Percentiles rank a stretch among this genome's conserved stretches.
These are phyloP conservation scores for Penicillium sp. DNA, from an alignment of 2,329 filamentous ascomycete genomes.

Conservation along the genomic window DNA sequence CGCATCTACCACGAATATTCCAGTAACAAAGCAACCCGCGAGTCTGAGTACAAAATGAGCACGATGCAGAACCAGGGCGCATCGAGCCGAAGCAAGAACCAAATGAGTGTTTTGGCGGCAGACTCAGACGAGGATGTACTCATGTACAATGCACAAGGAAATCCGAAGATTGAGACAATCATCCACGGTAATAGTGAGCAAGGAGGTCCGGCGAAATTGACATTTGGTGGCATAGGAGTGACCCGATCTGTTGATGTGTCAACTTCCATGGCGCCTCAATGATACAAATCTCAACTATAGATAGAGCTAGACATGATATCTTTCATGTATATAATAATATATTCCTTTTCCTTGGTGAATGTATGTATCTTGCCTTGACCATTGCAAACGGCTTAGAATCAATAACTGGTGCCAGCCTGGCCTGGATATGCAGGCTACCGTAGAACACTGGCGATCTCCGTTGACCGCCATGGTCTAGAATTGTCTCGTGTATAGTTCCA, in stretches of 20 bases:
- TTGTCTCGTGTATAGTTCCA: too few species aligned
- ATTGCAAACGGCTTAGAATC: not conserved
- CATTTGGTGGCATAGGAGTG: conserved; percentile 23
- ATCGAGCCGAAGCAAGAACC: conserved; percentile 13
- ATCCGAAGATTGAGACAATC: conserved; percentile 28
- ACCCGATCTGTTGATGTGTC: conserved; percentile 31
- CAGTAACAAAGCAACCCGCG: conserved; percentile 18
- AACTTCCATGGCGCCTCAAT: conserved; percentile 15
- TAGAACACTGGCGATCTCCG: not conserved
- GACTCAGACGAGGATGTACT: conserved; percentile 29
- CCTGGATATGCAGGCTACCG: not conserved
- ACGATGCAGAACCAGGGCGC: conserved; percentile 16
- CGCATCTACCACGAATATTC: conserved; percentile 34
- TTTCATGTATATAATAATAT: not conserved
- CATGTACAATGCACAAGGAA: conserved; percentile 25
- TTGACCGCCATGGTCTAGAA: not conserved
- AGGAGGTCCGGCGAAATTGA: not conserved
- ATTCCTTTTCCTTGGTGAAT: too few species aligned
- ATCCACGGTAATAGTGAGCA: conserved; percentile 18
- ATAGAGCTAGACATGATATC: too few species aligned
- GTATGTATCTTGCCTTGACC: not conserved
- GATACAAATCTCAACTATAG: not conserved
- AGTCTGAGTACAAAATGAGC: conserved; percentile 24
- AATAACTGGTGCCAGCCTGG: not conserved
- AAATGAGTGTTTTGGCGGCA: conserved; percentile 11